These are phyloP conservation scores for Incumbomyces delicatus DNA, from an alignment of 2,329 filamentous ascomycete species.

Conservation along the genomic window DNA sequence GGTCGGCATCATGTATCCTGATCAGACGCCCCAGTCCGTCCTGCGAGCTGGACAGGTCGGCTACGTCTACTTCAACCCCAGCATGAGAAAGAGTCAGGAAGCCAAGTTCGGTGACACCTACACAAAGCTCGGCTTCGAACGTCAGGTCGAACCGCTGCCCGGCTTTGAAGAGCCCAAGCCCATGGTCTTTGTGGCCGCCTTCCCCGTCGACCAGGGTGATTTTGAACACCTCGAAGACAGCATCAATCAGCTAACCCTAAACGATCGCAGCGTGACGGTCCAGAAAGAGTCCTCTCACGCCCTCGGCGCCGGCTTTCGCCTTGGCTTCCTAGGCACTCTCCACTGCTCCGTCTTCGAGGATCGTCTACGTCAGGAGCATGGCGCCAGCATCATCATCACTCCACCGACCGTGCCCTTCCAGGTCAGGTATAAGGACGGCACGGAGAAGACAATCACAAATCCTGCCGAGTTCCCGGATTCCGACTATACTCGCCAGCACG, in stretches of 20 bases:
- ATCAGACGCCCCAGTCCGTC: slow-evolving; percentile 68
- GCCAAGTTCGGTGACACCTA: slow-evolving; percentile 95
- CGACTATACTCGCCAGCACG: slow-evolving; percentile 44
- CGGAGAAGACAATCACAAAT: slow-evolving; percentile 69
- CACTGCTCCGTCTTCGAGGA: slow-evolving; percentile 99
- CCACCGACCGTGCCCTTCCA: slow-evolving; percentile 91
- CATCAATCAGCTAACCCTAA: slow-evolving; percentile 85
- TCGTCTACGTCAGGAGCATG: slow-evolving; percentile 85
- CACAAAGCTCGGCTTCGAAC: slow-evolving; percentile 69
- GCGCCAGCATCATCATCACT: slow-evolving; percentile 90
- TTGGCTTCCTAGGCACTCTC: slow-evolving; percentile 91
- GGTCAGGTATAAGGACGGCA: slow-evolving; percentile 68
- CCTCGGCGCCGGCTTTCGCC: slow-evolving; percentile 81
- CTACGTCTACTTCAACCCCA: slow-evolving; percentile 94
- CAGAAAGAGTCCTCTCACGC: slow-evolving; percentile 93
- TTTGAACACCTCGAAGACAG: slow-evolving; percentile 83
- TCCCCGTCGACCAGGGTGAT: slow-evolving; percentile 82
- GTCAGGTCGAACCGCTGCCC: slow-evolving; percentile 66
- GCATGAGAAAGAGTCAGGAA: slow-evolving; percentile 94
- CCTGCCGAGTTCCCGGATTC: slow-evolving; percentile 80
- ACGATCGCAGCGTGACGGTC: slow-evolving; percentile 87
- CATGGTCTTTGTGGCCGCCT: slow-evolving; percentile 98
- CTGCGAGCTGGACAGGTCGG: slow-evolving; percentile 89
- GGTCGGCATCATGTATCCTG: slow-evolving; percentile 91
- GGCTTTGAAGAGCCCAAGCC: slow-evolving; percentile 96